Conservation (phyloP, 2,329 filamentous ascomycete species). For the Pseudopithomyces chartarum region DNA sequence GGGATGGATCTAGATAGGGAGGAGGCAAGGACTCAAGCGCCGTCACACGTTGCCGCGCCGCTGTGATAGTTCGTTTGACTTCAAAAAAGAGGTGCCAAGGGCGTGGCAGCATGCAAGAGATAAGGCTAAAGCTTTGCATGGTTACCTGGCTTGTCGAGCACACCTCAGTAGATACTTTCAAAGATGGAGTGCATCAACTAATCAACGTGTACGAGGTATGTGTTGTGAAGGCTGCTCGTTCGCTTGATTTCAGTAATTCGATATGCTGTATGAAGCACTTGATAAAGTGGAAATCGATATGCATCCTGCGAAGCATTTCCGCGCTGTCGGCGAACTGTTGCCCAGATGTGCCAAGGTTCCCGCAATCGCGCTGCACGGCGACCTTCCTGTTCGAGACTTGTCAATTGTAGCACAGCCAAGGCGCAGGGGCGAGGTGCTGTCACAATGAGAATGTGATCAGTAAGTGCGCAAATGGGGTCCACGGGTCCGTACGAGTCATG, state of each 20-base stretch:
- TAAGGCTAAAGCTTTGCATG: slow-evolving; percentile 18
- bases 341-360: slow-evolving; percentile 19
- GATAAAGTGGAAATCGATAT: background rate
- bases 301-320: background rate
- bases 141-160: slow-evolving; percentile 12
- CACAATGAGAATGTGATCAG: background rate
- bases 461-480: background rate
- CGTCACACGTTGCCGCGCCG: slow-evolving; percentile 15
- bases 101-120: slow-evolving; percentile 25
- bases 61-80: slow-evolving; percentile 14
- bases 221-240: background rate
- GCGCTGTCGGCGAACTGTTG: slow-evolving; percentile 4
- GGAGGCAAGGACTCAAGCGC: slow-evolving; percentile 20
- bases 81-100: slow-evolving; percentile 29
- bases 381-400: slow-evolving; percentile 3
- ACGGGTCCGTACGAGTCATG: background rate
- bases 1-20: slow-evolving; percentile 26
- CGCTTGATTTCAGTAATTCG: too few species aligned
- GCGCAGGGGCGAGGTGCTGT: background rate
- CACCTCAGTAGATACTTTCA: background rate
- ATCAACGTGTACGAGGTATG: background rate
- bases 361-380: slow-evolving; percentile 1
- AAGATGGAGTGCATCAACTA: background rate
- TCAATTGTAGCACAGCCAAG: background rate
- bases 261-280: too few species aligned